Base-by-base conservation (phyloP, 768 basidiomycete species). In the Tricholoma bakamatsutake region DNA sequence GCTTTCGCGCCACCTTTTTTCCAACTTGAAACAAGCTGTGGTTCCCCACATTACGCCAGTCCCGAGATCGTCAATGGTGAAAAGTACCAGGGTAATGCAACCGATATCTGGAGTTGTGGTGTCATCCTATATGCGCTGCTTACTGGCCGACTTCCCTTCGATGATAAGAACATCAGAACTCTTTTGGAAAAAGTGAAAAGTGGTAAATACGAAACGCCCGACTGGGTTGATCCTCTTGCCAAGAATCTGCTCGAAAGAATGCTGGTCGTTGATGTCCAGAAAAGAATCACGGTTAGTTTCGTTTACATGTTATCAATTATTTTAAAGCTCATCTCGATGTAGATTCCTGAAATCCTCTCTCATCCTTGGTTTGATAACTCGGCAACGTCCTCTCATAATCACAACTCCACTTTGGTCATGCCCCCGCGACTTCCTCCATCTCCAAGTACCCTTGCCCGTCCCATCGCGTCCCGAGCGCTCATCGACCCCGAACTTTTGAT, bases 91-190 rank as follows among this genome's bases (percentile, higher is more conserved):
- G 95, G 95, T 34, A 87, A 85, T 40, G 87, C 90, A 5, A 91
- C 93, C 2, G 95, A 97, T 69, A 91, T 98, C 64, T 98, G 94
- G 94, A 95, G 93, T 62, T 93, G 93, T 58, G 95, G 95, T 21
- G 91, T 98, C 45, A 93, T 96, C 61, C 82, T 97, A 49, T 97
- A 82, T 69, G 90, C 93, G 30, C 81, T 98, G 47, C 79, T 97
- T 39, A 91, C 92, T 30, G 93, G 95, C 10, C 76, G 89, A 53
- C 85, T 98, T 17, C 95, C 95, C 5, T 98, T 97, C 64, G 95
- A 97, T 65, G 93, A 97, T 76, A 88, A 89, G 73, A 87, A 94
- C 60, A 81, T 90, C 13, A 76, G 82, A 54, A 78, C 72, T 3
- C 79, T 98, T 35, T 78, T 98, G 21, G 73, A 80, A 48, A 96